Conservation (phyloP, 768 basidiomycete species). For the Lactarius evosmus region DNA sequence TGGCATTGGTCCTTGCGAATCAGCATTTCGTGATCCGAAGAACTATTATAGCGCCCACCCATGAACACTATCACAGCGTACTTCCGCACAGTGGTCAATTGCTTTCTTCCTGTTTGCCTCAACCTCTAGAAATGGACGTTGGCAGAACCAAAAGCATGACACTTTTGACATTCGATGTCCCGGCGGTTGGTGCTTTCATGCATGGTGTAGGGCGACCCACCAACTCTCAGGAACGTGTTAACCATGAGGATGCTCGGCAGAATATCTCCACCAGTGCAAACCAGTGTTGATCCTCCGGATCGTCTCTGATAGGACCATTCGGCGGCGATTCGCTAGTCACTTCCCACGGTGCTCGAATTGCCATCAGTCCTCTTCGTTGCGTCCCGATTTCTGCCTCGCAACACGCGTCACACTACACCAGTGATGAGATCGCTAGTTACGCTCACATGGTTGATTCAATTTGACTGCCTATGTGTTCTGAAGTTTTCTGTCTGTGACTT, state of each 20-base stretch:
- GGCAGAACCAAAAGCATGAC: not conserved
- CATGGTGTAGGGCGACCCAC: not conserved
- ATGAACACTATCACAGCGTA: not conserved
- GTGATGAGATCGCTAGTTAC: not conserved
- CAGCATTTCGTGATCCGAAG: not conserved
- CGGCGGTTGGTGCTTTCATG: not conserved
- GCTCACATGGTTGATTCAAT: not conserved
- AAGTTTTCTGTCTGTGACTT: not conserved
- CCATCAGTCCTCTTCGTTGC: no score
- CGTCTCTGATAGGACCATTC: not conserved
- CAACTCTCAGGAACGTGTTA: conserved; percentile 2
- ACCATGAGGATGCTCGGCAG: not conserved
- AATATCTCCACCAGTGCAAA: not conserved
- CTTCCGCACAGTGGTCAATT: not conserved
- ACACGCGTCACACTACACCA: not conserved
- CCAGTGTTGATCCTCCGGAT: not conserved
- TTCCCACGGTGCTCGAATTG: not conserved
- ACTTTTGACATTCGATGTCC: not conserved
- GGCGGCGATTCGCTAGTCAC: not conserved
- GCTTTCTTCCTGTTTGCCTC: not conserved
- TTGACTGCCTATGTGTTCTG: not conserved
- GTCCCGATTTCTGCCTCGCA: not conserved
- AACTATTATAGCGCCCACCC: not conserved
- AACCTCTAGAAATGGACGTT: not conserved
- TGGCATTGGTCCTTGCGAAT: not conserved